Evolutionary conservation across 2,329 filamentous ascomycete genomes (phyloP).

Genomic region (Ilyonectria mors-panacis): DNA sequence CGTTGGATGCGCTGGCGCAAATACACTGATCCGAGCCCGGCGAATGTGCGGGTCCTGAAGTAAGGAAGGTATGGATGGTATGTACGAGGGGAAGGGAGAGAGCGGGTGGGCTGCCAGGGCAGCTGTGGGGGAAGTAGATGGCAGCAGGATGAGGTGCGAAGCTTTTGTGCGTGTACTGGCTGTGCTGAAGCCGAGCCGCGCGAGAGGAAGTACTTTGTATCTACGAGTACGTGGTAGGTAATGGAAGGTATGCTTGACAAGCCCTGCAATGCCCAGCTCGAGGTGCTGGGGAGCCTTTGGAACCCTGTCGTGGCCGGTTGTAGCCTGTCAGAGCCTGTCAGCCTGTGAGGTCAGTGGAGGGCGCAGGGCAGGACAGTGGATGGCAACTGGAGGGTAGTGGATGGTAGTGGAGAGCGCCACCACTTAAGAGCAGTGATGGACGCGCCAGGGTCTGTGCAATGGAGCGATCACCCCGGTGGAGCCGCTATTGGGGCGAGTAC

Average conservation of each 20-base stretch:
- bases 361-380: conserved; percentile 11
- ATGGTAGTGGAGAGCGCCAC: conserved; percentile 37
- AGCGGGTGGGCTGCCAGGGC: background rate
- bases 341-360: conserved; percentile 12
- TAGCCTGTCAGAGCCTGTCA: conserved; percentile 19
- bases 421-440: conserved; percentile 34
- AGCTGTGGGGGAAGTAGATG: conserved; percentile 4
- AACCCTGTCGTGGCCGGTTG: conserved; percentile 23
- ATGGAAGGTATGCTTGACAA: background rate
- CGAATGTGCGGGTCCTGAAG: conserved; percentile 23
- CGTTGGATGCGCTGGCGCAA: conserved; percentile 7
- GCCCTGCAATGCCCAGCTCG: conserved; percentile 3
- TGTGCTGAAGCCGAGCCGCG: background rate
- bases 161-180: background rate
- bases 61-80: conserved; percentile 3
- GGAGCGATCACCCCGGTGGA: conserved; percentile 44
- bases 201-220: conserved; percentile 4
- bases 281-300: background rate
- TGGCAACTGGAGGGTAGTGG: conserved; percentile 20
- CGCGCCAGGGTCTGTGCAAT: conserved; percentile 42
- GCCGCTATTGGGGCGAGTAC: conserved; percentile 33
- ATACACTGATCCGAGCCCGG: conserved; percentile 32
- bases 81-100: conserved; percentile 8
- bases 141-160: background rate
- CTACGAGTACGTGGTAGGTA: background rate